Conservation (phyloP, 208 protist species). For the Trypanosoma vivax region DNA sequence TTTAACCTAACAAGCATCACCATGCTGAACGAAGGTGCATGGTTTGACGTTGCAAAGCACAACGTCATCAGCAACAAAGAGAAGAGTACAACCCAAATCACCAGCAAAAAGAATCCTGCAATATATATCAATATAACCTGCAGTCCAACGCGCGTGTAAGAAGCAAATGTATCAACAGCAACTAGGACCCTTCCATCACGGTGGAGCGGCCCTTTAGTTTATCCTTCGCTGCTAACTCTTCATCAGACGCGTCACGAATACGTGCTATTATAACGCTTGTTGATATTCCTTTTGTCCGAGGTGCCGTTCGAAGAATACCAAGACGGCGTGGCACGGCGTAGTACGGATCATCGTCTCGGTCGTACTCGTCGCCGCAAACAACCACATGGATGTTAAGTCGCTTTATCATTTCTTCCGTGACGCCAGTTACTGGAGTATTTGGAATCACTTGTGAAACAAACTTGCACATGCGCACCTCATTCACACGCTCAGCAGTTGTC, state of each 20-base stretch:
- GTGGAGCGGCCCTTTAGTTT: constrained; percentile 26
- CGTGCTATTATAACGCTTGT: constrained; percentile 83
- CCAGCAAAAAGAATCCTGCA: not conserved
- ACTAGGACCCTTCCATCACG: constrained; percentile 28
- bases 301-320: constrained; percentile 84
- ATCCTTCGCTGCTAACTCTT: constrained; percentile 53
- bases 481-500: constrained; percentile 81
- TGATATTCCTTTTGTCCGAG: constrained; percentile 88
- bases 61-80: no score
- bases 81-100: no score
- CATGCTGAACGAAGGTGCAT: no score
- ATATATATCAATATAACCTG: constrained; percentile 4
- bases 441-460: constrained; percentile 89
- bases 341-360: constrained; percentile 80
- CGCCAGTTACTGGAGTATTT: constrained; percentile 74
- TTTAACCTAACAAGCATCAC: no score
- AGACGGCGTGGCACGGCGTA: constrained; percentile 77
- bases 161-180: not conserved
- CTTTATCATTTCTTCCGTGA: constrained; percentile 85
- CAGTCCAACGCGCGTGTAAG: not conserved
- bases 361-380: constrained; percentile 88
- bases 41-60: no score
- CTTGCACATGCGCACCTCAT: constrained; percentile 86
- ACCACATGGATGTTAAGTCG: constrained; percentile 91
- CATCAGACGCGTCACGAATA: constrained; percentile 58